These are phyloP conservation scores for Sextonia rubra DNA, from an alignment of 164 flowering plant species.

Conservation along the genomic window DNA sequence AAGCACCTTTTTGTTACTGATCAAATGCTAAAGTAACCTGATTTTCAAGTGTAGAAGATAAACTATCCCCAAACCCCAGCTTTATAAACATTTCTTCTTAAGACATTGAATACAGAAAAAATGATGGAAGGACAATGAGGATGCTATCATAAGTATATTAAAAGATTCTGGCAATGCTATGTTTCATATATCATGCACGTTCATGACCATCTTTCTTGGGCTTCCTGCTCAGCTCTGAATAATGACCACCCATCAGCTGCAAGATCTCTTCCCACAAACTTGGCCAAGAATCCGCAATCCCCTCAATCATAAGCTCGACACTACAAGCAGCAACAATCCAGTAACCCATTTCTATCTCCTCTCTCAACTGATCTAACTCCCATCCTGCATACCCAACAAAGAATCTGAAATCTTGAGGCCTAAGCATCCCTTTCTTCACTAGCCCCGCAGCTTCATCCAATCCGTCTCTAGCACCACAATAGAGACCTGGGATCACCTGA, in stretches of 20 bases:
- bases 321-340: constrained; percentile 95
- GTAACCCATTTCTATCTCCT: constrained; percentile 77
- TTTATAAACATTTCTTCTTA: too few relatives aligned
- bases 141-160: too few relatives aligned
- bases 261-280: constrained; percentile 84
- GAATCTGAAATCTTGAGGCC: constrained; percentile 79
- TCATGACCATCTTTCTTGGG: constrained; percentile 62
- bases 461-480: constrained; percentile 70
- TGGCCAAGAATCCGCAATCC: constrained; percentile 38
- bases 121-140: too few relatives aligned
- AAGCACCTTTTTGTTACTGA: too few relatives aligned
- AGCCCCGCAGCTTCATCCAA: constrained; percentile 68
- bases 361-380: constrained; percentile 78
- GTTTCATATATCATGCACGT: not conserved
- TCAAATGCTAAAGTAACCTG: too few relatives aligned
- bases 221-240: constrained; percentile 87
- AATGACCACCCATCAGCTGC: constrained; percentile 94
- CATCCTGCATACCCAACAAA: constrained; percentile 95
- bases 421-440: constrained; percentile 64
- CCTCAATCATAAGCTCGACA: constrained; percentile 48
- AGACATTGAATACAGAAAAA: too few relatives aligned
- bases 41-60: too few relatives aligned
- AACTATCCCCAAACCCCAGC: too few relatives aligned
- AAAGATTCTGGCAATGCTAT: too few relatives aligned
- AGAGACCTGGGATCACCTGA: constrained; percentile 80